These are phyloP conservation scores for Pythium biforme DNA, from an alignment of 352 stramenopile species.

Conservation along the genomic window DNA sequence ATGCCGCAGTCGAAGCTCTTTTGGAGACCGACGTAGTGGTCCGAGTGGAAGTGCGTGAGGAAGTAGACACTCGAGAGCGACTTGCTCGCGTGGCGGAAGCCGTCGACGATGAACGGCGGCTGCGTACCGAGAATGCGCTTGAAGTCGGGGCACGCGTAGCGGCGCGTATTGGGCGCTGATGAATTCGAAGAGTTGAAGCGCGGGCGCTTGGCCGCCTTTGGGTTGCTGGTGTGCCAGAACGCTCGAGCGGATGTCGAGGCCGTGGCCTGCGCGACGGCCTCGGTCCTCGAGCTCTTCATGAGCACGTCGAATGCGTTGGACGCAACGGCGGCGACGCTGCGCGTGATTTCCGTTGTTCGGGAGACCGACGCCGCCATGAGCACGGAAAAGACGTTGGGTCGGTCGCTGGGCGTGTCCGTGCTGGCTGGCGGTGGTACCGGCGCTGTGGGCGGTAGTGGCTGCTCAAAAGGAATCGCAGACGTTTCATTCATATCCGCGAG, in stretches of 20 bases:
- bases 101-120: slow-evolving; percentile 85
- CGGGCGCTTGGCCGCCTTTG: slow-evolving; percentile 19
- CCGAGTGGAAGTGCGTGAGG: slow-evolving; percentile 97
- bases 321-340: slow-evolving; percentile 5
- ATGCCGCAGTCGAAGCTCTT: slow-evolving; percentile 89
- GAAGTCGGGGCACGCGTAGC: slow-evolving; percentile 59
- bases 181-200: slow-evolving; percentile 7
- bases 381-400: slow-evolving; percentile 48
- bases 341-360: neutral
- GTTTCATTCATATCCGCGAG: slow-evolving; percentile 24
- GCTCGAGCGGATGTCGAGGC: slow-evolving; percentile 12
- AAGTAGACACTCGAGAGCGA: slow-evolving; percentile 91
- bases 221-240: slow-evolving; percentile 22
- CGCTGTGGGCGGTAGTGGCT: neutral
- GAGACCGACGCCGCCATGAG: slow-evolving; percentile 52
- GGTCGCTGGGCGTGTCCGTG: neutral
- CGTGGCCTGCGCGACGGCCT: slow-evolving; percentile 32
- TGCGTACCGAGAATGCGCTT: slow-evolving; percentile 78
- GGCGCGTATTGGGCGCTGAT: neutral
- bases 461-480: neutral
- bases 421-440: neutral
- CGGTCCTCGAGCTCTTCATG: slow-evolving; percentile 77
- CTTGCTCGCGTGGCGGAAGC: slow-evolving; percentile 80
- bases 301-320: slow-evolving; percentile 81
- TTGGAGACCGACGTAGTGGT: slow-evolving; percentile 94